Evolutionary conservation across 1,139 yeast species (phyloP), one percentile per base, ranked within the genome.

Genomic region (Nadsonia starkeyi-henricii): DNA sequence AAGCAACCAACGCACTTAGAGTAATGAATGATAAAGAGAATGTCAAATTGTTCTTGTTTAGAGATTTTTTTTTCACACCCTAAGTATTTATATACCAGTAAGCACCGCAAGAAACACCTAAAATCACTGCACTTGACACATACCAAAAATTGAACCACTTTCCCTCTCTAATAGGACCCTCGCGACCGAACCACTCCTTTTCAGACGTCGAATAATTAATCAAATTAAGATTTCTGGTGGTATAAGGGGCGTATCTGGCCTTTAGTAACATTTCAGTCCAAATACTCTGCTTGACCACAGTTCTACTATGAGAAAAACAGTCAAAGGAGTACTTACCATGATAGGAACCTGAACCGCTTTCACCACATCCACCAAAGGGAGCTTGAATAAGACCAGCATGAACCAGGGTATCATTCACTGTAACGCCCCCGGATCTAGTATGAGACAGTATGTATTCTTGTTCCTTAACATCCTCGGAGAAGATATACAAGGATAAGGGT

Each of bases 291-390:
- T 72, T 75, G 57, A 86, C 64, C 2, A 81, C 70, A 0, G 89
- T 77, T 59, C 95, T 75, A 58, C 76, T 77, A 62, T 86, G 95
- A 2, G 89, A 75, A 59, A 89, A 89, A 17, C 82, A 70, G 50
- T 77, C 73, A 67, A 81, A 81, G 0, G 95, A 85, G 61, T 68
- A 73, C 53, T 66, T 67, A 3, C 96, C 96, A 60, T 89, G 96
- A 66, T 88, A 88, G 4, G 61, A 55, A 33, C 79, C 75, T 50
- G 70, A 67, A 0, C 98, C 98, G 0, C 95, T 85, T 30, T 66
- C 63, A 19, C 97, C 96, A 51, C 88, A 67, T 41, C 98, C 98
- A 42, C 97, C 97, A 66, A 91, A 89, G 30, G 97, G 97, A 5
- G 86, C 77, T 51, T 74, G 73, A n/a, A 72, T 56, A 51, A 85